A percentile compares a stretch with the other conserved stretches of the same genome.
These are phyloP conservation scores for Coniella vitis DNA, from an alignment of 2,329 filamentous ascomycete species.

Conservation along the genomic window DNA sequence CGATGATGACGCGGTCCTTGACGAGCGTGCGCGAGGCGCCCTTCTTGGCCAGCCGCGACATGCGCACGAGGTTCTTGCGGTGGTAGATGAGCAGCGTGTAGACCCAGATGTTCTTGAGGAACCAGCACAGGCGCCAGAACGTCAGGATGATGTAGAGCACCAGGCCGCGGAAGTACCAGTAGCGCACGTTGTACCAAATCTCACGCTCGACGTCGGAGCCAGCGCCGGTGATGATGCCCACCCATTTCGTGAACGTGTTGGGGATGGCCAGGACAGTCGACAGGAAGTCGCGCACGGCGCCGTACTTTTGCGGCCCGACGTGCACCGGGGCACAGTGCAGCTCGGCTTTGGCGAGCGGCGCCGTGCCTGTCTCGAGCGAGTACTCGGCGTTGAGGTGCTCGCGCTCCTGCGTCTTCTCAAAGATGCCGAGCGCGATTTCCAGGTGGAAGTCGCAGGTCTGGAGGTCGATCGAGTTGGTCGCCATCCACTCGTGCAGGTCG, in stretches of 20 bases:
- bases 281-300: constrained; percentile 14
- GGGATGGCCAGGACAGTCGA: constrained; percentile 19
- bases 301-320: constrained; percentile 8
- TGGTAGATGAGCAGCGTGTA: constrained; percentile 27
- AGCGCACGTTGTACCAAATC: constrained; percentile 27
- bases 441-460: constrained; percentile 25
- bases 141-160: constrained; percentile 23
- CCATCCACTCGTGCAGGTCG: constrained; percentile 22
- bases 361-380: constrained; percentile 15
- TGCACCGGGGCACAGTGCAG: constrained; percentile 16
- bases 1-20: constrained; percentile 24
- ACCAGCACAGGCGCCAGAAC: constrained; percentile 27
- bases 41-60: constrained; percentile 27
- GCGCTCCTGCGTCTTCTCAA: constrained; percentile 17
- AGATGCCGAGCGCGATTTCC: constrained; percentile 19
- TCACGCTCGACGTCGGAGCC: constrained; percentile 30
- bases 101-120: constrained; percentile 26
- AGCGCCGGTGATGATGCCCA: constrained; percentile 28
- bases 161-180: constrained; percentile 20
- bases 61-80: constrained; percentile 25
- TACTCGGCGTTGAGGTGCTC: constrained; percentile 16
- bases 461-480: constrained; percentile 20
- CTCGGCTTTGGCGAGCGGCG: constrained; percentile 13
- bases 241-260: constrained; percentile 25
- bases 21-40: constrained; percentile 24